Conservation (phyloP, 805 yeast genomes). For the Candida orba region DNA sequence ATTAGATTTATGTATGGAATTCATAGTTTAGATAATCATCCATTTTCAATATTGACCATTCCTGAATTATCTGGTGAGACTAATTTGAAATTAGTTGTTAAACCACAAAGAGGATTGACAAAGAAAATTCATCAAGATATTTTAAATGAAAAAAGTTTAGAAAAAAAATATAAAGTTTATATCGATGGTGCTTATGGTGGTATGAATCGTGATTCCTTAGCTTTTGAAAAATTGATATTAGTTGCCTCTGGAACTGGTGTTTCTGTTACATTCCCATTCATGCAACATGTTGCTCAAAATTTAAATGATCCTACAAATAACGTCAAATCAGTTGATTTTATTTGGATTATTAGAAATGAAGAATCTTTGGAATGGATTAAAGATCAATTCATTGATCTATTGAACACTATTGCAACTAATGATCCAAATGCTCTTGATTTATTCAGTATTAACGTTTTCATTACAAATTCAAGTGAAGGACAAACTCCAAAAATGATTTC, state of each 20-base stretch:
- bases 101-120: slow-evolving; percentile 43
- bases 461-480: slow-evolving; percentile 22
- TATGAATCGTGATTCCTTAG: slow-evolving; percentile 33
- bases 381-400: slow-evolving; percentile 25
- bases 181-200: slow-evolving; percentile 62
- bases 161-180: slow-evolving; percentile 21
- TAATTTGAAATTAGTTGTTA: slow-evolving; percentile 34
- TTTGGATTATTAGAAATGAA: slow-evolving; percentile 35
- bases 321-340: slow-evolving; percentile 29
- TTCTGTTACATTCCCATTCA: slow-evolving; percentile 42
- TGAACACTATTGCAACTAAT: background rate
- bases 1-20: slow-evolving; percentile 37
- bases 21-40: slow-evolving; percentile 45
- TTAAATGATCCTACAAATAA: slow-evolving; percentile 7
- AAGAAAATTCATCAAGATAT: slow-evolving; percentile 21
- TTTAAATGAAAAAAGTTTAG: slow-evolving; percentile 18
- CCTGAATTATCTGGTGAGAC: slow-evolving; percentile 5
- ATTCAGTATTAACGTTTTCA: slow-evolving; percentile 21
- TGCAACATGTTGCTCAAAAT: slow-evolving; percentile 19
- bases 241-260: slow-evolving; percentile 49
- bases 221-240: slow-evolving; percentile 38
- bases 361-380: slow-evolving; percentile 35
- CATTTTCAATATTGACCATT: slow-evolving; percentile 42
- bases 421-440: background rate
- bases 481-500: background rate